A percentile compares a stretch with the other conserved stretches of the same genome.
Evolutionary conservation across 306 rosid species (phyloP).

Genomic region (Prunus kanzakura): DNA sequence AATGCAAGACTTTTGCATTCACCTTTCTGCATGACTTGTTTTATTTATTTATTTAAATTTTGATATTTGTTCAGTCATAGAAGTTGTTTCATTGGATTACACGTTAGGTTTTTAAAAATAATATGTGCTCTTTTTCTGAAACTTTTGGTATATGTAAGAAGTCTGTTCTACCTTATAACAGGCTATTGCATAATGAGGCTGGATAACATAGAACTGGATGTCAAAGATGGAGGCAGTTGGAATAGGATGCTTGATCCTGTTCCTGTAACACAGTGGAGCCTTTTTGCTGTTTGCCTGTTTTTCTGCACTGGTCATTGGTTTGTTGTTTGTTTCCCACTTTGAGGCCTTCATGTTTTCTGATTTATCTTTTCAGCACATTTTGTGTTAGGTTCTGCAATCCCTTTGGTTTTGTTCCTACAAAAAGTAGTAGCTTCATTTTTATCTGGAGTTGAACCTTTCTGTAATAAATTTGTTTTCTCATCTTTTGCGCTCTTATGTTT

Average conservation of each 20-base stretch:
- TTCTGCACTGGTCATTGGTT: slow-evolving; percentile 98
- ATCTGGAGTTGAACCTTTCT: background rate
- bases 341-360: slow-evolving; percentile 21
- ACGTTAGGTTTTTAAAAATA: background rate
- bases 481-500: slow-evolving; percentile 5
- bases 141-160: slow-evolving; percentile 1
- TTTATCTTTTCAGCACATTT: slow-evolving; percentile 10
- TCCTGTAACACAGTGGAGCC: slow-evolving; percentile 81
- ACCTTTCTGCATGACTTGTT: background rate
- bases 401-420: background rate
- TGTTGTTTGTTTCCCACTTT: slow-evolving; percentile 29
- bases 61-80: background rate
- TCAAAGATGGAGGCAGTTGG: slow-evolving; percentile 37
- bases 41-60: background rate
- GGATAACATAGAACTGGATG: slow-evolving; percentile 36
- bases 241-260: slow-evolving; percentile 37
- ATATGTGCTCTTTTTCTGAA: background rate
- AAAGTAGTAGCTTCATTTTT: background rate
- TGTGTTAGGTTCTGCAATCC: slow-evolving; percentile 6
- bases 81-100: background rate
- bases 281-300: slow-evolving; percentile 77
- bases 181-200: slow-evolving; percentile 75
- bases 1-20: background rate
- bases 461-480: background rate
- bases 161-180: slow-evolving; percentile 39